Evolutionary conservation across 2,329 filamentous ascomycete genomes (phyloP).

Genomic region (Davidsoniella virescens): DNA sequence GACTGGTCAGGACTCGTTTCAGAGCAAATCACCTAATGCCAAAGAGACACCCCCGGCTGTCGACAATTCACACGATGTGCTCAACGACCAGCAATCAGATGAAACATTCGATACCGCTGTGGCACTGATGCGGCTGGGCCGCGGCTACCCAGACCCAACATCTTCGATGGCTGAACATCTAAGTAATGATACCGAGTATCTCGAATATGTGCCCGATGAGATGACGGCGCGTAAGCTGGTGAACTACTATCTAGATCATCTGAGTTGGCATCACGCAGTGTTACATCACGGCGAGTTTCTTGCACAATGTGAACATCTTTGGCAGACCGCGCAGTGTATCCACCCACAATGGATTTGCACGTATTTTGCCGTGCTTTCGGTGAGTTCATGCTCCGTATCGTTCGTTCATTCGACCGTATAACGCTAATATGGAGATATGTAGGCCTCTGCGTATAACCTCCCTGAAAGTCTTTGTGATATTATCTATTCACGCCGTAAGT

Average conservation of each 20-base stretch:
- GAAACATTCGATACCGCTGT: slow-evolving; percentile 6
- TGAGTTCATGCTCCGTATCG: background rate
- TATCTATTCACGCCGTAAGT: background rate
- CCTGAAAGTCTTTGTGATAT: slow-evolving; percentile 2
- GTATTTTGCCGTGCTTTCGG: slow-evolving; percentile 7
- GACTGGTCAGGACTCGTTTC: slow-evolving; percentile 6
- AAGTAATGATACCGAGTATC: background rate
- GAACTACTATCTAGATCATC: slow-evolving; percentile 9
- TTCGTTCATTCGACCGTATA: background rate
- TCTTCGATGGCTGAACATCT: background rate
- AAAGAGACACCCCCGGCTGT: background rate
- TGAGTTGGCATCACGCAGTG: slow-evolving; percentile 12
- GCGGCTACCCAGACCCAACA: slow-evolving; percentile 7
- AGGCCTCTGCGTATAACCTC: slow-evolving; percentile 11
- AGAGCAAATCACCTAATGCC: background rate
- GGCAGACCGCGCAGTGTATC: background rate
- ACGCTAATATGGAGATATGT: background rate
- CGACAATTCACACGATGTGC: slow-evolving; percentile 8
- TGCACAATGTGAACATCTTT: slow-evolving; percentile 6
- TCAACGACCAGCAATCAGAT: slow-evolving; percentile 5
- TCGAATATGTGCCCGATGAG: background rate
- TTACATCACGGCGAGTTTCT: slow-evolving; percentile 8
- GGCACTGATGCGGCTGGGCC: slow-evolving; percentile 9
- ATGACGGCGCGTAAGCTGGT: slow-evolving; percentile 4
- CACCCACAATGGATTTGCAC: slow-evolving; percentile 6